These are phyloP conservation scores for Chlamydomonas incerta DNA, from an alignment of 139 green algal genomes.

Conservation along the genomic window DNA sequence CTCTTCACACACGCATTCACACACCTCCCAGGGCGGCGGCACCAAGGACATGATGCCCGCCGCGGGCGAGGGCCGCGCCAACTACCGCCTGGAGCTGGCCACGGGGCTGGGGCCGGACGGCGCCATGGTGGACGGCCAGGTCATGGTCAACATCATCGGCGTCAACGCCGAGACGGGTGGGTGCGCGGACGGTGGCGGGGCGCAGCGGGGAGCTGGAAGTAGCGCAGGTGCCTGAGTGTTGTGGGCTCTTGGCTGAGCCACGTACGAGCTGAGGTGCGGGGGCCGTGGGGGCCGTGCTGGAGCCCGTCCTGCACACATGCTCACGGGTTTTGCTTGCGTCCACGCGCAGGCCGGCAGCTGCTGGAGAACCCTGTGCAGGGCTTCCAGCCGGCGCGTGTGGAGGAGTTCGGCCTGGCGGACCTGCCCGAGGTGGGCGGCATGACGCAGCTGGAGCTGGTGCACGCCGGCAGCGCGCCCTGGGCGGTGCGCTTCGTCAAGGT, in stretches of 20 bases:
- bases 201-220: too few species aligned
- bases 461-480: slow-evolving; percentile 44
- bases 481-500: slow-evolving; percentile 49
- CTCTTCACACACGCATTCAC: too few species aligned
- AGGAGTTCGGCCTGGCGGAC: slow-evolving; percentile 46
- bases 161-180: slow-evolving; percentile 14
- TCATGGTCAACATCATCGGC: slow-evolving; percentile 52
- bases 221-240: too few species aligned
- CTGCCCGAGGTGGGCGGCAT: slow-evolving; percentile 47
- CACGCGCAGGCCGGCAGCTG: slow-evolving; percentile 35
- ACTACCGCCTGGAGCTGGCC: slow-evolving; percentile 42
- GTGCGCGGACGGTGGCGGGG: slow-evolving; percentile 14
- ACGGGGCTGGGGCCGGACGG: slow-evolving; percentile 21
- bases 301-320: too few species aligned
- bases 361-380: slow-evolving; percentile 43
- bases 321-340: too few species aligned
- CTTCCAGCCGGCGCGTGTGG: slow-evolving; percentile 51
- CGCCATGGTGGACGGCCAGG: slow-evolving; percentile 14
- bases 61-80: slow-evolving; percentile 16
- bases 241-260: too few species aligned
- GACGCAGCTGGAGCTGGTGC: slow-evolving; percentile 53
- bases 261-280: too few species aligned
- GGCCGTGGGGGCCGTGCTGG: too few species aligned
- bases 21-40: not conserved
- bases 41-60: not conserved